These are phyloP conservation scores for Usnea hakonensis DNA, from an alignment of 495 filamentous ascomycete genomes.

Conservation along the genomic window DNA sequence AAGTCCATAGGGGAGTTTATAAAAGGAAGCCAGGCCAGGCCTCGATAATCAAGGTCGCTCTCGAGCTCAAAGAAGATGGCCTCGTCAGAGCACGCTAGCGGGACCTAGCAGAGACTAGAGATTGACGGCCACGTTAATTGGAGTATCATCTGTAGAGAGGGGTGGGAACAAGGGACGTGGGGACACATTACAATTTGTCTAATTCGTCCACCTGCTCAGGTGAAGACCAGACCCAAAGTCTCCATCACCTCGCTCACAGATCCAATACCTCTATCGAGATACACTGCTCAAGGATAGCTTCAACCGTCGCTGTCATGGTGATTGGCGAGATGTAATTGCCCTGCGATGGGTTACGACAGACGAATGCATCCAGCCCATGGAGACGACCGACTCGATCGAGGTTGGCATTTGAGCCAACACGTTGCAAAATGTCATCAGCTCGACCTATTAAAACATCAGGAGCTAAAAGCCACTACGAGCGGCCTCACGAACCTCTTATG, in stretches of 20 bases:
- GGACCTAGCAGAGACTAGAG: not conserved
- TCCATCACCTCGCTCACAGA: not conserved
- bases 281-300: constrained; percentile 12
- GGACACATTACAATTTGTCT: not conserved
- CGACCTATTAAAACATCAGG: not conserved
- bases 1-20: not conserved
- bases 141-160: not conserved
- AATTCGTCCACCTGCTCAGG: not conserved
- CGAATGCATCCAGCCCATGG: constrained; percentile 1
- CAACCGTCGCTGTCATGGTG: constrained; percentile 6
- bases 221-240: constrained; percentile 7
- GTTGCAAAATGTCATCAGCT: not conserved
- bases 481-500: not conserved
- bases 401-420: not conserved
- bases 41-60: not conserved
- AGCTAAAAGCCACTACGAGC: not conserved
- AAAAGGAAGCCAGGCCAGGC: not conserved
- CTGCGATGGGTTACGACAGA: not conserved
- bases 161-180: not conserved
- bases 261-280: constrained; percentile 5
- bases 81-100: not conserved
- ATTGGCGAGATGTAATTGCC: not conserved
- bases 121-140: constrained; percentile 3
- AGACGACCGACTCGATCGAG: not conserved
- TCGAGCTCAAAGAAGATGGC: not conserved